Conservation (phyloP, 495 filamentous ascomycete genomes). For the Tuber brumale region DNA sequence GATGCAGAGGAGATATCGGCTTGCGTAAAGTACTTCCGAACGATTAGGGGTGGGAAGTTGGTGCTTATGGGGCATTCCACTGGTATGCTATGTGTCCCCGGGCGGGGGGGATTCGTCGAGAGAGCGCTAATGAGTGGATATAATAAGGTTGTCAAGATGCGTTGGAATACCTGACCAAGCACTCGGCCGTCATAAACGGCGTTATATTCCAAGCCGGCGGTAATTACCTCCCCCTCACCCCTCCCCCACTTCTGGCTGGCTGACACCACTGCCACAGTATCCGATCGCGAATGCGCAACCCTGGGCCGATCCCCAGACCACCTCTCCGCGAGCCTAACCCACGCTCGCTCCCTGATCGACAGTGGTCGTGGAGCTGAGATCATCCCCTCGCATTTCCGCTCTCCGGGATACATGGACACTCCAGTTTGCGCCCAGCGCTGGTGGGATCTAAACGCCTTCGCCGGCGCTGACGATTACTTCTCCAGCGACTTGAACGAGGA, state of each 20-base stretch:
- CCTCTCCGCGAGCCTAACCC: background rate
- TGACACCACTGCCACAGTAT: background rate
- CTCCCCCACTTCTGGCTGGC: background rate
- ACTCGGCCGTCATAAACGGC: conserved; percentile 29
- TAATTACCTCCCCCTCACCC: background rate
- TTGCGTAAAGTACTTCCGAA: conserved; percentile 67
- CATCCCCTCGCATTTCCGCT: background rate
- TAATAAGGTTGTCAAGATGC: conserved; percentile 89
- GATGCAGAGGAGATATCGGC: conserved; percentile 69
- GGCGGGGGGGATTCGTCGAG: background rate
- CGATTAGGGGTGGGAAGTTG: conserved; percentile 45
- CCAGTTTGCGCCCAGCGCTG: background rate
- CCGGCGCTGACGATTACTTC: conserved; percentile 81
- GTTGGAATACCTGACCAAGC: conserved; percentile 60
- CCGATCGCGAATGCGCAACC: background rate
- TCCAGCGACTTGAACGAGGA: conserved; percentile 65
- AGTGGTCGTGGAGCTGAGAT: background rate
- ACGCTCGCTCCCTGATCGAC: background rate
- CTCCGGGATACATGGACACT: background rate
- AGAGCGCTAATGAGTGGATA: conserved; percentile 35
- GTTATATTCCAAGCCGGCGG: conserved; percentile 49
- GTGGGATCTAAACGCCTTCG: conserved; percentile 1
- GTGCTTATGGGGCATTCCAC: conserved; percentile 84
- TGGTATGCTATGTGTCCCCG: conserved; percentile 6
- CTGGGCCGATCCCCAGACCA: background rate